Percentiles rank a stretch among this genome's conserved stretches.
These are phyloP conservation scores for Digitaria exilis DNA, from an alignment of 202 grass and related monocot species.

Conservation along the genomic window DNA sequence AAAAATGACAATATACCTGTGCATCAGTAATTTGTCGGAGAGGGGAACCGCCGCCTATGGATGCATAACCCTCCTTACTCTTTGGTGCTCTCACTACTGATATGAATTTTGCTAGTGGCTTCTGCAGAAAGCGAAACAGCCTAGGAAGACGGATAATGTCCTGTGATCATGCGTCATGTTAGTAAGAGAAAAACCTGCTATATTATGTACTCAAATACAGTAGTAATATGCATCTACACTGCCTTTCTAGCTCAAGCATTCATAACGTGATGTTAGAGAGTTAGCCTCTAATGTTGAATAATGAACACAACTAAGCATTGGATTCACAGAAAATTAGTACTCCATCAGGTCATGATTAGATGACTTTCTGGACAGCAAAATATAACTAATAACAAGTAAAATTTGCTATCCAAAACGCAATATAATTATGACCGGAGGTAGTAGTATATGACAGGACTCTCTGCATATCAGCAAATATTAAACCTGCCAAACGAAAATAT, in stretches of 20 bases:
- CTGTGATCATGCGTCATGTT: conserved; percentile 56
- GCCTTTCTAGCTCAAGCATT: conserved; percentile 19
- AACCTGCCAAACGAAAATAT: conserved; percentile 9
- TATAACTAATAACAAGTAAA: no score
- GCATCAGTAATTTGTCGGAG: conserved; percentile 96
- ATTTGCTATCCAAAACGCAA: no score
- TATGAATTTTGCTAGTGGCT: conserved; percentile 94
- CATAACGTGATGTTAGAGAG: background rate
- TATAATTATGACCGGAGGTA: no score
- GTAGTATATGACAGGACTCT: background rate
- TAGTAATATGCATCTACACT: background rate
- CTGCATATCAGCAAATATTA: background rate
- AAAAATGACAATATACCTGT: conserved; percentile 48
- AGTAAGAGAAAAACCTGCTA: conserved; percentile 13
- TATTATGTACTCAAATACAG: background rate
- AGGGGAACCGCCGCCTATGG: conserved; percentile 98
- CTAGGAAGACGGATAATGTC: conserved; percentile 98
- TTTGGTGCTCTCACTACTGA: conserved; percentile 92
- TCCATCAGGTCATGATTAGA: no score
- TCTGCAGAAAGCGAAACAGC: conserved; percentile 92
- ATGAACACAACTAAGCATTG: background rate
- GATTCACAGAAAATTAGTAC: background rate
- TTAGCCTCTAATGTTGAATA: background rate
- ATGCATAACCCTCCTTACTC: conserved; percentile 99
- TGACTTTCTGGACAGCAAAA: no score